Conservation (phyloP, 1,284 basidiomycete genomes). For the Ganoderma lingzhi region DNA sequence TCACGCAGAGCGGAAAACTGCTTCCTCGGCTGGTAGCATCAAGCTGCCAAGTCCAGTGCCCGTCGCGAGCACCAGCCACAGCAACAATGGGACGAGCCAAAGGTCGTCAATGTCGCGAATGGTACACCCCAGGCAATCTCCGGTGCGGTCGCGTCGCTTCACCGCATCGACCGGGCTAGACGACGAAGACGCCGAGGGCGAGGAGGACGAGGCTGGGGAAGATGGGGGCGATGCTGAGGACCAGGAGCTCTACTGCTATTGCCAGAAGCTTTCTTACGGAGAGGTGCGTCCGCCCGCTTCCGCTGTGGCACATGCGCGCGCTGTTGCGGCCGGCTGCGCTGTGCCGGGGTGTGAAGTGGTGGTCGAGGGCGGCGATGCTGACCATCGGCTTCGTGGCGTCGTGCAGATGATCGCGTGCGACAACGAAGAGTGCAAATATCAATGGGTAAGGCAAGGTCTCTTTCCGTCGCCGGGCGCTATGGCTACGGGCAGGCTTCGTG, state of each 20-base stretch:
- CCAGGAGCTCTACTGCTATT: slow-evolving; percentile 69
- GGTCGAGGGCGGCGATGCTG: slow-evolving; percentile 17
- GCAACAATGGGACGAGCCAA: slow-evolving; percentile 7
- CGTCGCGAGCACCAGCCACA: slow-evolving; percentile 24
- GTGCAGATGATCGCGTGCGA: slow-evolving; percentile 76
- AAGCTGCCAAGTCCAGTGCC: slow-evolving; percentile 48
- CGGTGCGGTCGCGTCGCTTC: slow-evolving; percentile 44
- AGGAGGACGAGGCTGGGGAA: slow-evolving; percentile 53
- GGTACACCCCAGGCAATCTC: slow-evolving; percentile 41
- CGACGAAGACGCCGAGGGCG: slow-evolving; percentile 54
- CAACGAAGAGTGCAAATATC: slow-evolving; percentile 69
- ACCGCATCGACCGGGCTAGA: slow-evolving; percentile 49
- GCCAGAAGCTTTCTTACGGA: slow-evolving; percentile 70
- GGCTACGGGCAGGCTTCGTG: background rate
- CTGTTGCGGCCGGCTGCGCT: slow-evolving; percentile 8
- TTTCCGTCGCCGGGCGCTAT: slow-evolving; percentile 6
- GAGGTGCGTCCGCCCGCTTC: slow-evolving; percentile 53
- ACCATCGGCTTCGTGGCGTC: slow-evolving; percentile 14
- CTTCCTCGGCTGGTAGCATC: slow-evolving; percentile 40
- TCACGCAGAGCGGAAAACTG: slow-evolving; percentile 35
- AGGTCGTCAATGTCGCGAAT: slow-evolving; percentile 40
- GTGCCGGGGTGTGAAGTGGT: slow-evolving; percentile 8
- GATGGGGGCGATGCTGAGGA: slow-evolving; percentile 60
- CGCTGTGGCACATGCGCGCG: slow-evolving; percentile 1
- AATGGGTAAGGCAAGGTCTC: slow-evolving; percentile 64